These are phyloP conservation scores for Microdochium paspali DNA, from an alignment of 2,329 filamentous ascomycete species.

Conservation along the genomic window DNA sequence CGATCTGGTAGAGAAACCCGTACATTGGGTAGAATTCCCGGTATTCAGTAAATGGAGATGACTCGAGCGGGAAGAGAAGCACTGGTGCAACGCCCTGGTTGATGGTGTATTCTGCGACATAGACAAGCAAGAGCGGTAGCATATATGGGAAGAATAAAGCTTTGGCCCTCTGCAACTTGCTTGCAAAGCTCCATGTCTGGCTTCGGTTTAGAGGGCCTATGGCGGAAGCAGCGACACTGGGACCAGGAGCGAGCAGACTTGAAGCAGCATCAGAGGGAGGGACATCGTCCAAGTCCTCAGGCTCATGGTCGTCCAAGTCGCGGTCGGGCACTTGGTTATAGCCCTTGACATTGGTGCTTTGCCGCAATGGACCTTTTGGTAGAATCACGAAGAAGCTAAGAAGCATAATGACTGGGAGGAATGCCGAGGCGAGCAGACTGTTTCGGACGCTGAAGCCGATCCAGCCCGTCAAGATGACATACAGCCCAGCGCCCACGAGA, in stretches of 20 bases:
- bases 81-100: slow-evolving; percentile 92
- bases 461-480: slow-evolving; percentile 76
- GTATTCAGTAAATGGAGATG: slow-evolving; percentile 70
- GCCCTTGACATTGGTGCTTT: slow-evolving; percentile 29
- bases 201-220: slow-evolving; percentile 12
- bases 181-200: slow-evolving; percentile 21
- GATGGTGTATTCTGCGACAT: slow-evolving; percentile 93
- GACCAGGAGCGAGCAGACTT: slow-evolving; percentile 36
- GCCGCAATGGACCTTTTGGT: slow-evolving; percentile 56
- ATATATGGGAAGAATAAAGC: slow-evolving; percentile 72
- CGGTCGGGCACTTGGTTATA: slow-evolving; percentile 44
- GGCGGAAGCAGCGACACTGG: slow-evolving; percentile 27
- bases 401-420: slow-evolving; percentile 74
- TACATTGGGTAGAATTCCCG: slow-evolving; percentile 93
- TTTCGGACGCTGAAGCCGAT: slow-evolving; percentile 64
- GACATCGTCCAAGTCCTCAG: slow-evolving; percentile 23
- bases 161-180: slow-evolving; percentile 56
- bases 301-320: slow-evolving; percentile 27
- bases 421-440: slow-evolving; percentile 69
- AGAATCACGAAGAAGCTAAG: slow-evolving; percentile 77
- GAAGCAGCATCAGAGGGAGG: slow-evolving; percentile 31
- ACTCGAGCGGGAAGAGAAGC: slow-evolving; percentile 69
- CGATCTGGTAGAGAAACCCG: slow-evolving; percentile 86
- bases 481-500: slow-evolving; percentile 76
- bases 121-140: slow-evolving; percentile 85